Base-by-base conservation (phyloP, 2,329 filamentous ascomycete species). In the Piedraia hortae region DNA sequence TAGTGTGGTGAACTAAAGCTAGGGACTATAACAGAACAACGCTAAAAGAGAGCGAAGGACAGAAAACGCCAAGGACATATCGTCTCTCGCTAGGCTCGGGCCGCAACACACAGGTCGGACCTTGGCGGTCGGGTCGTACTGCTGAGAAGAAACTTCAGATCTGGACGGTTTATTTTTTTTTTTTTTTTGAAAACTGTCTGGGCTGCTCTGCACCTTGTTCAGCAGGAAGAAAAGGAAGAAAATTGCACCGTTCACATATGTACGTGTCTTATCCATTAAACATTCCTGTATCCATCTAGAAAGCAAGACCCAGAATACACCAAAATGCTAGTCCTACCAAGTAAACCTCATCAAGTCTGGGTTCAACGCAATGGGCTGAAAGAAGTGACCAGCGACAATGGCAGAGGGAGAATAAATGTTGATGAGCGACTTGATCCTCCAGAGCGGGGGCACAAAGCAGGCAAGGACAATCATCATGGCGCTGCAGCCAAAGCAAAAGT, bases 291-390 rank as follows among this genome's bases (percentile, higher is more conserved):
- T 18, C 16, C 16, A 18, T 18, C 16, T 7, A 18, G 9, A 18
- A 18, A 18, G 16, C 9, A 18, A 18, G 9, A 9, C 7, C 9
- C 16, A 9, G 7, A 18, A 9, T 18, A 7, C 16, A 18, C 9
- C 16, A 24, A 15, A 9, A 10, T 17, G 7, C 14, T 15, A 12
- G n/a, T 7, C 15, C 25, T 50, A 65, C 50, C 54, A 65, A 19
- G 54, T 60, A 35, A 65, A 62, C 37, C 54, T 50, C 61, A 69
- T 67, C 44, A 68, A 37, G 22, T 58, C 59, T 10, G 63, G 63
- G 33, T 68, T 68, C 28, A 68, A 42, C 25, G 51, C 50, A 21
- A 69, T 53, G 6, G 62, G 62, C 26, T 66, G 39, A 18, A 59
- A 39, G 35, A 65, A 59, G 36, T 67, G 60, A 16, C 47, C 49